These are phyloP conservation scores for Lactuca saligna DNA, from an alignment of 129 eudicot species.

Conservation along the genomic window DNA sequence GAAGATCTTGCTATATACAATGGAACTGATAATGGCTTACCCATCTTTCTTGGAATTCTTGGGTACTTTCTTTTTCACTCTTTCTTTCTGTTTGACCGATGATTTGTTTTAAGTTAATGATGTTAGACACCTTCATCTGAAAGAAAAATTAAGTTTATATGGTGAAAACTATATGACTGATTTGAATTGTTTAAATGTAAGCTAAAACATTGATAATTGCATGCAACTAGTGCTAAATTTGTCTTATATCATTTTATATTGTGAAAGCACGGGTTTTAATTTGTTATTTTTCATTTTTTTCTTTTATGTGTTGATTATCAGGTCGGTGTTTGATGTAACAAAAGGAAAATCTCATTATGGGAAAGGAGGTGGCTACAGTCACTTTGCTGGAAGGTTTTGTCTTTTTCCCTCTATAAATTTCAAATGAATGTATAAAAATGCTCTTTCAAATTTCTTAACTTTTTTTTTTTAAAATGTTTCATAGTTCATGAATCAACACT, in stretches of 20 bases:
- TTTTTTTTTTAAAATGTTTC: too few relatives aligned
- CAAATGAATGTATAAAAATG: background rate
- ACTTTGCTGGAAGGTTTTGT: slow-evolving; percentile 83
- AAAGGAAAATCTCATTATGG: slow-evolving; percentile 94
- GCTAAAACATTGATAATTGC: background rate
- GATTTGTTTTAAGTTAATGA: background rate
- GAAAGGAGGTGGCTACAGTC: slow-evolving; percentile 83
- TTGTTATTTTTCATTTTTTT: background rate
- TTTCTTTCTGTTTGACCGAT: slow-evolving; percentile 2
- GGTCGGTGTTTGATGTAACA: slow-evolving; percentile 93
- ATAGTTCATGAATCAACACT: too few relatives aligned
- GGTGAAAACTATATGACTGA: background rate
- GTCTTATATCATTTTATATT: background rate
- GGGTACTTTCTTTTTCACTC: slow-evolving; percentile 48
- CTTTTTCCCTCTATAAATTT: slow-evolving; percentile 1
- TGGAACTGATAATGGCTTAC: slow-evolving; percentile 66
- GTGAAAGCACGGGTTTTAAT: background rate
- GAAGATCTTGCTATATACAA: slow-evolving; percentile 71
- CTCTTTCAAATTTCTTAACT: background rate
- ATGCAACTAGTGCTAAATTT: background rate
- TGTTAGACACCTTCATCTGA: background rate
- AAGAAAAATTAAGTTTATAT: background rate
- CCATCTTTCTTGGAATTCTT: slow-evolving; percentile 75
- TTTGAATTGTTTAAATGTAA: background rate
- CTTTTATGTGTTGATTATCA: slow-evolving; percentile 23